phyloP scores from a whole-genome alignment of 805 yeast genomes.

The Schizosaccharomyces lindneri region DNA sequence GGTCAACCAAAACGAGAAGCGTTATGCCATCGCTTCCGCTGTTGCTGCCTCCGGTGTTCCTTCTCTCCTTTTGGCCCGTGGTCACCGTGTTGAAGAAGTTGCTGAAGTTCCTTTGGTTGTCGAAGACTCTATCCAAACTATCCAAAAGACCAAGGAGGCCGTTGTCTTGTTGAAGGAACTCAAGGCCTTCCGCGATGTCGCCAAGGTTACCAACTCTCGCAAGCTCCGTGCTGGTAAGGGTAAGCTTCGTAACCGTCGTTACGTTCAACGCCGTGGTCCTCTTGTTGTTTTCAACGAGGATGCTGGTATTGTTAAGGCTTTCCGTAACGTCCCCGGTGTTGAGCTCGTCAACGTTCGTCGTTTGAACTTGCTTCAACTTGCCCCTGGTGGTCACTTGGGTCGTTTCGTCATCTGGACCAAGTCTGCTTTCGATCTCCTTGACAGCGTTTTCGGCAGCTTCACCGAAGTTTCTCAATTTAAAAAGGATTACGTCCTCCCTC shows the following conservation, averaged over 20 bases:
- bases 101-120: slow-evolving; percentile 97
- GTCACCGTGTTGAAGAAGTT: slow-evolving; percentile 96
- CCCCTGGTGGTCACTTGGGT: slow-evolving; percentile 99
- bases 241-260: slow-evolving; percentile 98
- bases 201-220: slow-evolving; percentile 95
- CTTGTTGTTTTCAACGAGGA: slow-evolving; percentile 86
- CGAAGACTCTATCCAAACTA: slow-evolving; percentile 72
- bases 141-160: slow-evolving; percentile 94
- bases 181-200: slow-evolving; percentile 96
- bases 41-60: slow-evolving; percentile 97
- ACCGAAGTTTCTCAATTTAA: slow-evolving; percentile 51
- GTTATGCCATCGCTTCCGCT: slow-evolving; percentile 99
- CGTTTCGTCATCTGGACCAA: slow-evolving; percentile 99
- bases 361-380: slow-evolving; percentile 89
- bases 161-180: slow-evolving; percentile 92
- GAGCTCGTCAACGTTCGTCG: slow-evolving; percentile 83
- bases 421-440: slow-evolving; percentile 89
- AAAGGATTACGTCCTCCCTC: slow-evolving; percentile 77
- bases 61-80: slow-evolving; percentile 96
- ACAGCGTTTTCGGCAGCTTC: slow-evolving; percentile 90
- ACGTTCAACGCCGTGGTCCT: slow-evolving; percentile 99
- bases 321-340: slow-evolving; percentile 99
- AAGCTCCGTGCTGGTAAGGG: slow-evolving; percentile 99
- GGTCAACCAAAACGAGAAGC: slow-evolving; percentile 99
- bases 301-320: slow-evolving; percentile 92